Evolutionary conservation across 2,329 filamentous ascomycete genomes (phyloP), one percentile per base, ranked within the genome.

Genomic region (Pseudogymnoascus sp.): DNA sequence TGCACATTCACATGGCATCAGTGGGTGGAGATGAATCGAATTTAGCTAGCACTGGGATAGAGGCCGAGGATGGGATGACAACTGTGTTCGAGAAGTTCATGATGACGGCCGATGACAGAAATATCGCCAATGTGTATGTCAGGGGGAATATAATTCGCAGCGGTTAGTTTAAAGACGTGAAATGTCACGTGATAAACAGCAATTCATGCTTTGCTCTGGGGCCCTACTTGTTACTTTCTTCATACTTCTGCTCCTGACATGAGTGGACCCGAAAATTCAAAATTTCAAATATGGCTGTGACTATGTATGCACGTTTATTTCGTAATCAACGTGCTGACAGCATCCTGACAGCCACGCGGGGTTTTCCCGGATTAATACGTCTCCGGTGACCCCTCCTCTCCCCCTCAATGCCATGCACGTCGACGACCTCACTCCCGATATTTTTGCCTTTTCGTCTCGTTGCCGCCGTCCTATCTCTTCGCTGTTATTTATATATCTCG

Each of bases 71-170:
- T 13, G 26, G 35, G 16, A 11, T 67, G 24, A 56, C 42, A 14
- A 63, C 64, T 14, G 24, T 64, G 2, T 73, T 96, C 0, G 89
- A 90, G 62, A 97, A 97, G 79, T 97, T 93, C 92, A 78, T 97
- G 66, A 97, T 90, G 77, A 89, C 84, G 66, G 93, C 93, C 0
- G 92, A 97, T 77, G 93, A 97, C 75, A 80, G 93, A 67, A 96
- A 96, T 74, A 92, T 91, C 4, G 82, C 81, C 69, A 86, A 81
- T 69, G 93, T 97, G 1, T 97, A 92, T 92, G 91, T 97, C 3
- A 86, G 81, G 72, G 93, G 93, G 2, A 78, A 35, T 56, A 33
- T 56, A 33, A 35, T 56, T 33, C 26, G 10, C 11, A 3, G 50
- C 14, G 2, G 16, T 33, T 56, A 35, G 29, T 13, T 31, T 26